phyloP scores from a whole-genome alignment of 139 green algal species.

The Pleodorina starrii region DNA sequence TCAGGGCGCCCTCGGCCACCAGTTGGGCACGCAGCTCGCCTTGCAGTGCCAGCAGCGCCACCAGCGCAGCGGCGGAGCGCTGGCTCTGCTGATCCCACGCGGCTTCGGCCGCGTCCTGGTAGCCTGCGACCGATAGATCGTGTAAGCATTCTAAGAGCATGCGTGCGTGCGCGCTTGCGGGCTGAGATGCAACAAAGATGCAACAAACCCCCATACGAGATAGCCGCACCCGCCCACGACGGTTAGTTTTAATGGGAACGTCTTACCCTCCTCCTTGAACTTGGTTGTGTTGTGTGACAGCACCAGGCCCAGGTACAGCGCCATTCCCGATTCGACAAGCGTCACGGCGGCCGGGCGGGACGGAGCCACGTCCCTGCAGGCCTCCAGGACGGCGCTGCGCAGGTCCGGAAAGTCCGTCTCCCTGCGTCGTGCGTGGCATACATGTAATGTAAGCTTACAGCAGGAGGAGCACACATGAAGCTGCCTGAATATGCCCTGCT shows the following conservation, averaged over 20 bases:
- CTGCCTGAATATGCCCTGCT: no score
- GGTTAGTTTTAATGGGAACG: neutral
- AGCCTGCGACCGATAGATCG: no score
- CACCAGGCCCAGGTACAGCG: neutral
- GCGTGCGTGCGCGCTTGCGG: neutral
- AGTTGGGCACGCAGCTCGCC: neutral
- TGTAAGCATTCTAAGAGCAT: no score
- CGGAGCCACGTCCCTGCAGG: neutral
- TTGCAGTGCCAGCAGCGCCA: constrained; percentile 29
- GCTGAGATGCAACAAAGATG: neutral
- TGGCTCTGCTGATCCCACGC: constrained; percentile 21
- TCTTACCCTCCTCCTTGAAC: neutral
- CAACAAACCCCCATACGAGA: neutral
- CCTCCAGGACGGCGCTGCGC: constrained; percentile 18
- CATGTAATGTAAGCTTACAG: no score
- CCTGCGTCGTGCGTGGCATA: no score
- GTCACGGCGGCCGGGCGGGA: neutral
- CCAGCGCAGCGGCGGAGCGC: neutral
- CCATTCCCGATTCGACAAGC: constrained; percentile 7
- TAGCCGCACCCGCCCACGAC: neutral
- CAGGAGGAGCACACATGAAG: no score
- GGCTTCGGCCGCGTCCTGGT: neutral
- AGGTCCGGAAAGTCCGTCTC: neutral
- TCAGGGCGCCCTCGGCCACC: neutral
- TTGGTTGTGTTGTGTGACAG: neutral